Evolutionary conservation across 495 filamentous ascomycete species (phyloP).

Genomic region (Apiosordaria backusii): DNA sequence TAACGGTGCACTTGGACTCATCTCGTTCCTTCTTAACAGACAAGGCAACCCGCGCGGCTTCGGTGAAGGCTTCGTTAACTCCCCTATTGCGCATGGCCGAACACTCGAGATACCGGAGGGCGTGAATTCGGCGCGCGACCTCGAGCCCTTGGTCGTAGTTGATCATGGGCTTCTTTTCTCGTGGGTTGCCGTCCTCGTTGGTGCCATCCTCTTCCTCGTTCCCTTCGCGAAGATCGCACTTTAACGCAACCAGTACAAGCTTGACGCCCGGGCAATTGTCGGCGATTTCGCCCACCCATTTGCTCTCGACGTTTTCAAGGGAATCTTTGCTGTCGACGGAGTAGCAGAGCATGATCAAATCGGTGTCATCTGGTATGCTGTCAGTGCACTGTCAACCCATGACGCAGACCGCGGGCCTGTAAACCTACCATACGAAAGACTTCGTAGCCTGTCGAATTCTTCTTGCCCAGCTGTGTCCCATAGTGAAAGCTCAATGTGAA

Average conservation of each 20-base stretch:
- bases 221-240: slow-evolving; percentile 87
- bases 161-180: slow-evolving; percentile 71
- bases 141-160: slow-evolving; percentile 89
- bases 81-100: slow-evolving; percentile 96
- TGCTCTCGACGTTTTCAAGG: slow-evolving; percentile 95
- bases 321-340: slow-evolving; percentile 94
- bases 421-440: slow-evolving; percentile 73
- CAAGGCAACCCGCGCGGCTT: slow-evolving; percentile 93
- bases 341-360: slow-evolving; percentile 98
- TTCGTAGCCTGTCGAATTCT: slow-evolving; percentile 95
- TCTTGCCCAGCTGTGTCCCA: slow-evolving; percentile 99
- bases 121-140: slow-evolving; percentile 83
- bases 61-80: slow-evolving; percentile 97
- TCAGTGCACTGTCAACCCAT: slow-evolving; percentile 6
- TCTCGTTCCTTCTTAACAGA: slow-evolving; percentile 70
- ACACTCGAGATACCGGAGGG: slow-evolving; percentile 95
- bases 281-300: slow-evolving; percentile 96
- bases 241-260: slow-evolving; percentile 91
- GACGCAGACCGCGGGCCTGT: neutral
- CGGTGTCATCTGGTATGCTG: slow-evolving; percentile 64
- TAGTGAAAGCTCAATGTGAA: slow-evolving; percentile 92
- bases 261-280: slow-evolving; percentile 96
- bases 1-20: slow-evolving; percentile 52
- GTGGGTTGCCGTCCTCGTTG: slow-evolving; percentile 39
- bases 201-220: slow-evolving; percentile 52